These are phyloP conservation scores for Picochlorum sp. DNA, from an alignment of 139 green algal species.

Conservation along the genomic window DNA sequence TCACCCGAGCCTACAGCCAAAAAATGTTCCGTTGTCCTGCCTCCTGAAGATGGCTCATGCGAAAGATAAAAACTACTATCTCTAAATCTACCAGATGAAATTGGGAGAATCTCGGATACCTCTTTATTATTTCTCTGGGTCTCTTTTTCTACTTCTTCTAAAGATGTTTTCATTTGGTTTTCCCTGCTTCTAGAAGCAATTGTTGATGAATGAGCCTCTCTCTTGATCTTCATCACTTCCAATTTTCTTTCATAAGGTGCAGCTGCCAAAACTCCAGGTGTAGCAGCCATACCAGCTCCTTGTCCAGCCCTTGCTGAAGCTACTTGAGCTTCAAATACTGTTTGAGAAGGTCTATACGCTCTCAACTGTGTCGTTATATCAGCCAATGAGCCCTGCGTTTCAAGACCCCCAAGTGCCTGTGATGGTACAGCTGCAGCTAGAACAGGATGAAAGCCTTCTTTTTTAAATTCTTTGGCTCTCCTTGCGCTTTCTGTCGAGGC, in stretches of 20 bases:
- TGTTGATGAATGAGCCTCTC: constrained; percentile 31
- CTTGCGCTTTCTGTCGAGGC: constrained; percentile 57
- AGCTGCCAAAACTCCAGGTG: constrained; percentile 25
- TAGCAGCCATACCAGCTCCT: constrained; percentile 14
- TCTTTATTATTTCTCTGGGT: neutral
- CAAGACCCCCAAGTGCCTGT: constrained; percentile 13
- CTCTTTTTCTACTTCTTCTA: constrained; percentile 9
- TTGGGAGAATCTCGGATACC: neutral
- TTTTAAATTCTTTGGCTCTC: constrained; percentile 43
- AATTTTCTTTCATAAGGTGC: constrained; percentile 18
- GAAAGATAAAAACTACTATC: constrained; percentile 45
- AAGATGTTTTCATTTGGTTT: neutral
- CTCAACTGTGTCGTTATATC: constrained; percentile 57
- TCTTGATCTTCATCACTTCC: constrained; percentile 66
- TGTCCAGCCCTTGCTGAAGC: constrained; percentile 25
- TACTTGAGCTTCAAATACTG: constrained; percentile 77
- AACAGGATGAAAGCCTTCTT: constrained; percentile 65
- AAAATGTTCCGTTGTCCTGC: constrained; percentile 1
- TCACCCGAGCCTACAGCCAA: constrained; percentile 1
- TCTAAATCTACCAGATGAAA: constrained; percentile 24
- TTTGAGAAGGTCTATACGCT: constrained; percentile 66
- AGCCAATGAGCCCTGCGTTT: constrained; percentile 45
- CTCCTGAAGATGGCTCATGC: constrained; percentile 7
- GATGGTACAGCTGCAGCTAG: constrained; percentile 49
- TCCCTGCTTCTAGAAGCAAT: constrained; percentile 24